Evolutionary conservation across 2,329 filamentous ascomycete genomes (phyloP).

Genomic region (Cladosporium sp.): DNA sequence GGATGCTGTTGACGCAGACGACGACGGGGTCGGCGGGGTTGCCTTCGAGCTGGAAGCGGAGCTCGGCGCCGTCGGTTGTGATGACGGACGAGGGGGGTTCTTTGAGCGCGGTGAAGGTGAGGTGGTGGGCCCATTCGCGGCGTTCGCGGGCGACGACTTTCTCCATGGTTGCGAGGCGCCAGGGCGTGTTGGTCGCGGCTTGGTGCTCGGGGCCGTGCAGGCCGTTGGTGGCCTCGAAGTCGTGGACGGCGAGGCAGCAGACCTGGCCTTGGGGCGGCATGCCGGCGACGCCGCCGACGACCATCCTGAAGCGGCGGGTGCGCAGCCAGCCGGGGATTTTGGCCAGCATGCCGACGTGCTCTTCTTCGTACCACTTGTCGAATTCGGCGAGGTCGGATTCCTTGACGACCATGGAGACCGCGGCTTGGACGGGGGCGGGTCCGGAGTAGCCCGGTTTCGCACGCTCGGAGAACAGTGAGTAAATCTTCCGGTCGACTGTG

Average conservation of each 20-base stretch:
- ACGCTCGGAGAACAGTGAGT: constrained; percentile 54
- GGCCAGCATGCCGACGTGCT: constrained; percentile 65
- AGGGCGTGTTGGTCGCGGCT: constrained; percentile 56
- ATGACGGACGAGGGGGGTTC: constrained; percentile 63
- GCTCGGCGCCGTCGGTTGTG: constrained; percentile 58
- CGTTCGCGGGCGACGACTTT: constrained; percentile 53
- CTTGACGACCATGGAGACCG: constrained; percentile 31
- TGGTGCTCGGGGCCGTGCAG: constrained; percentile 56
- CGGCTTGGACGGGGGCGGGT: constrained; percentile 23
- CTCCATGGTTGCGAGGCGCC: constrained; percentile 53
- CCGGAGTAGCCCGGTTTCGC: constrained; percentile 22
- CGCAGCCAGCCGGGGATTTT: constrained; percentile 75
- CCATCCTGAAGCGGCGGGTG: constrained; percentile 63
- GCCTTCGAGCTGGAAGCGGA: constrained; percentile 73
- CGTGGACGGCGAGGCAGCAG: constrained; percentile 63
- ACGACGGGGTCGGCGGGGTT: constrained; percentile 63
- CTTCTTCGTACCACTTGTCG: constrained; percentile 65
- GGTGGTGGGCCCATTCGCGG: constrained; percentile 64
- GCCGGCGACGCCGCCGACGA: constrained; percentile 49
- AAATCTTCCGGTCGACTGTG: constrained; percentile 64
- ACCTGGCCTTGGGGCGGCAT: constrained; percentile 41
- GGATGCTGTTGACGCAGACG: constrained; percentile 72
- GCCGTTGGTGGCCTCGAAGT: constrained; percentile 63
- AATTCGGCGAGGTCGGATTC: constrained; percentile 55
- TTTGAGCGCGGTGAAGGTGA: constrained; percentile 63